Conservation (phyloP, 257 asterid genomes). For the Przewalskia tangutica region DNA sequence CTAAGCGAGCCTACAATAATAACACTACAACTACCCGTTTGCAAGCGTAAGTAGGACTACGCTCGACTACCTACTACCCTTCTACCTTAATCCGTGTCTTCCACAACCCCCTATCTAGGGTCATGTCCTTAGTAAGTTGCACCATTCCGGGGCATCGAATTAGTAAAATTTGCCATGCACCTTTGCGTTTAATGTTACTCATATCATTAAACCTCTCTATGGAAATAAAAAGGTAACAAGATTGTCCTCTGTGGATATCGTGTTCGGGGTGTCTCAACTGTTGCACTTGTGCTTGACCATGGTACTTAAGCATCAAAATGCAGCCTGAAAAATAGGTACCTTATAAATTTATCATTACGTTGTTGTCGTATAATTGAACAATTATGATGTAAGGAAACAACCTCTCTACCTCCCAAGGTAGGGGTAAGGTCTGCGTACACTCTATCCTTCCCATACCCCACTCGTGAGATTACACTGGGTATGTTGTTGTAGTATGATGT, state of each 20-base stretch:
- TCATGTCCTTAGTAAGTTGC: no score
- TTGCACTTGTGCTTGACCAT: not conserved
- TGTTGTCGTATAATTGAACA: no score
- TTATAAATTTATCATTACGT: not conserved
- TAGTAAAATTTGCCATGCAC: not conserved
- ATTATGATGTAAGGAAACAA: not conserved
- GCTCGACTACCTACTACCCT: no score
- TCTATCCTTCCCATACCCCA: no score
- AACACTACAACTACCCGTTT: no score
- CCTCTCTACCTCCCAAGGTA: no score
- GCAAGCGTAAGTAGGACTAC: no score
- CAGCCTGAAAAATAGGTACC: not conserved
- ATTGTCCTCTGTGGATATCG: not conserved
- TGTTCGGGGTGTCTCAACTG: not conserved
- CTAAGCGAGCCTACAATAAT: no score
- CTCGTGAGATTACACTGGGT: no score
- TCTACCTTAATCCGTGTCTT: no score
- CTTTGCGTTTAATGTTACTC: not conserved
- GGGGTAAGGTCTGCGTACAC: no score
- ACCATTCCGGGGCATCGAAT: not conserved
- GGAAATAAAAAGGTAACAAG: not conserved
- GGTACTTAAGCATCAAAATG: not conserved
- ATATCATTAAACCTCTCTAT: not conserved
- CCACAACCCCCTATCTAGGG: no score
- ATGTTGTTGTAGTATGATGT: not conserved